Evolutionary conservation across 495 filamentous ascomycete genomes (phyloP).

Genomic region (Lophiotrema nucula): DNA sequence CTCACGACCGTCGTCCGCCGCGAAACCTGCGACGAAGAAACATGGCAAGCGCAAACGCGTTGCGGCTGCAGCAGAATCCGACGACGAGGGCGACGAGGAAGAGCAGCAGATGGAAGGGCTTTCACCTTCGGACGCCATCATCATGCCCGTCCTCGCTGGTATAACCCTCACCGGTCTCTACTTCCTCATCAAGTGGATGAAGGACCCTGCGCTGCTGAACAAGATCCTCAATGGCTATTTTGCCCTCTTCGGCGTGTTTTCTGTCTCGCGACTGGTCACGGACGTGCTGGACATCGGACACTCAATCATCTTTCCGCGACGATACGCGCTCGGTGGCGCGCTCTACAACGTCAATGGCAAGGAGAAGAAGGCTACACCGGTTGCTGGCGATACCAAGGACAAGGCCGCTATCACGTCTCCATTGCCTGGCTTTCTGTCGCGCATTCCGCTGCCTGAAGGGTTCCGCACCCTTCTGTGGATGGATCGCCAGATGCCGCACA

Average conservation of each 20-base stretch:
- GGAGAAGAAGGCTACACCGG: conserved; percentile 30
- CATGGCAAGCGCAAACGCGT: conserved; percentile 36
- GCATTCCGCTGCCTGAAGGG: conserved; percentile 44
- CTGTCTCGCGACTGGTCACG: conserved; percentile 65
- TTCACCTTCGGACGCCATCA: conserved; percentile 74
- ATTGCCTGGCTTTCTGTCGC: conserved; percentile 50
- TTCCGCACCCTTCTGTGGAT: conserved; percentile 48
- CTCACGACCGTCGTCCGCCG: conserved; percentile 78
- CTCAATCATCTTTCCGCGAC: conserved; percentile 70
- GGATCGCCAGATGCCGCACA: conserved; percentile 47
- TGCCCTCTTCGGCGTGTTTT: conserved; percentile 72
- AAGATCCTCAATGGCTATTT: conserved; percentile 84
- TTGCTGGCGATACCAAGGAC: conserved; percentile 18
- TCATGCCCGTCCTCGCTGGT: conserved; percentile 83
- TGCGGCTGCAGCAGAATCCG: conserved; percentile 48
- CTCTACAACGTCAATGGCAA: conserved; percentile 42
- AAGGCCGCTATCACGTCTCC: conserved; percentile 43
- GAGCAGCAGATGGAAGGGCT: conserved; percentile 73
- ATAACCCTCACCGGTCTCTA: conserved; percentile 73
- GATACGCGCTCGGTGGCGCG: conserved; percentile 51
- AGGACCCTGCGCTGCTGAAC: conserved; percentile 78
- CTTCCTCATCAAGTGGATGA: conserved; percentile 82
- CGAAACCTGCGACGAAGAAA: conserved; percentile 48
- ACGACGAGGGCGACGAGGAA: conserved; percentile 54
- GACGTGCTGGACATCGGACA: conserved; percentile 64